Evolutionary conservation across 768 basidiomycete genomes (phyloP).

Genomic region (Rhizopogon vinicolor): DNA sequence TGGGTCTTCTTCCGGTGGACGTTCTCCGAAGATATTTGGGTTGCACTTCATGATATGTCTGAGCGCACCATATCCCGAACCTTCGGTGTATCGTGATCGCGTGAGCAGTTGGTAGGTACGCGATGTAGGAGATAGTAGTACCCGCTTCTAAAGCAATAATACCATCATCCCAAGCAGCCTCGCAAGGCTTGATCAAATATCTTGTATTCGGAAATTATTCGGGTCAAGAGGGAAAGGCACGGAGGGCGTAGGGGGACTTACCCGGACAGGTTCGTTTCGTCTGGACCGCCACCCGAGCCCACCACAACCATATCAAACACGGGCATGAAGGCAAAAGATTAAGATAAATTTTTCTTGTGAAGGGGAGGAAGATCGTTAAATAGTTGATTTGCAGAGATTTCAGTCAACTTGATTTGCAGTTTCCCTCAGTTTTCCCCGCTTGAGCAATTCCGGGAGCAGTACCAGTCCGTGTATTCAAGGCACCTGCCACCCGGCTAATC

Average conservation of each 20-base stretch:
- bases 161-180: conserved; percentile 72
- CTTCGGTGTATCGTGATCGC: conserved; percentile 32
- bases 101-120: not conserved
- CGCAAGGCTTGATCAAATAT: conserved; percentile 80
- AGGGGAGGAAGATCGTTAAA: conserved; percentile 3
- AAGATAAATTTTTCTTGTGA: not conserved
- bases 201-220: conserved; percentile 31
- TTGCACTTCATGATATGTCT: conserved; percentile 51
- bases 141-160: conserved; percentile 87
- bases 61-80: conserved; percentile 84
- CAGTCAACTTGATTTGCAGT: conserved; percentile 4
- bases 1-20: conserved; percentile 6
- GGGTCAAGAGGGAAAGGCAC: conserved; percentile 8
- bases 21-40: conserved; percentile 47
- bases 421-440: conserved; percentile 1
- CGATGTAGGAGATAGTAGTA: conserved; percentile 22
- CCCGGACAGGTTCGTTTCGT: conserved; percentile 88
- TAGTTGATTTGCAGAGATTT: not conserved
- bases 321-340: conserved; percentile 28
- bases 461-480: conserved; percentile 12
- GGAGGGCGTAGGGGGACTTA: conserved; percentile 33
- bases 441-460: not conserved
- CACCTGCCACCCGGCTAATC: conserved; percentile 20
- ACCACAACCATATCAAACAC: conserved; percentile 73
- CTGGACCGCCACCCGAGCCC: conserved; percentile 85